Evolutionary conservation across 345 rosid genomes (phyloP), one percentile per base, ranked within the genome.

Genomic region (Gossypium rotundifolium): DNA sequence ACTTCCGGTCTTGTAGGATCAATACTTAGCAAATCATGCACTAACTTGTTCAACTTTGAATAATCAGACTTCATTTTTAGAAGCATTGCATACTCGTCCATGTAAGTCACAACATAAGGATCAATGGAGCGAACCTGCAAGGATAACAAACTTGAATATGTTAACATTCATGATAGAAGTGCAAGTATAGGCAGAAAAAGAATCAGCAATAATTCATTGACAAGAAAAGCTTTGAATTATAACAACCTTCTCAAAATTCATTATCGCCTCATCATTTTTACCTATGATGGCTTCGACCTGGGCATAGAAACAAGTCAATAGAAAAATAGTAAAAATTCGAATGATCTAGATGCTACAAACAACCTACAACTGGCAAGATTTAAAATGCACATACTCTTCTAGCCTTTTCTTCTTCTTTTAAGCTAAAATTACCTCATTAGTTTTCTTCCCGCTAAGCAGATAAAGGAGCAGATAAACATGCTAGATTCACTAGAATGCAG

Each of bases 31-130:
- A 95, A 83, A 86, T 95, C 98, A 75, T 95, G 99, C 84, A 93
- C 96, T 57, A 95, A 83, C 78, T 95, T 93, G 83, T 87, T 88
- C 67, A 95, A 89, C 81, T 88, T 93, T 69, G 89, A 79, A 81
- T 87, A 82, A 76, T 95, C 98, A 60, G 88, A 90, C 86, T 95
- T 95, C 68, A 81, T 79, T 81, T 91, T 90, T 44, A 95, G 89
- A 80, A 95, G 96, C 92, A 93, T 91, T 4, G 99, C 99, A 82
- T 90, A 93, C 88, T 95, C 98, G 79, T 95, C 98, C 99, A 93
- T 95, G 76, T 89, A 93, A 60, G 93, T 91, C 60, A 88, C 72
- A 17, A 93, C 79, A 80, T 85, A 89, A 23, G 99, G 99, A 86
- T 95, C 99, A 79, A 90, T 83, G 81, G 90, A 88, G 55, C 92